phyloP scores from a whole-genome alignment of 345 rosid genomes.

The Iberis pinnata region DNA sequence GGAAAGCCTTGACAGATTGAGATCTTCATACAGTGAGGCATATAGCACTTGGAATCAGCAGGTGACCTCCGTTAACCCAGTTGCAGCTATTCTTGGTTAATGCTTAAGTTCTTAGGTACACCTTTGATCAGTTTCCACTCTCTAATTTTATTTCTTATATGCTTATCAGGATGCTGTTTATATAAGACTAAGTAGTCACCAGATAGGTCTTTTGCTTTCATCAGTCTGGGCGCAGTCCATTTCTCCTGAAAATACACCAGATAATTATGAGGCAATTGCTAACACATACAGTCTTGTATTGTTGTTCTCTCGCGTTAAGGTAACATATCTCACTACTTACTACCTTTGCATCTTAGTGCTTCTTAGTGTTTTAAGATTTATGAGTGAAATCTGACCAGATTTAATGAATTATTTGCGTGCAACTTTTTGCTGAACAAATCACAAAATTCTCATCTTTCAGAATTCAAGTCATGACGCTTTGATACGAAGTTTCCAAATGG shows the following conservation, averaged over 20 bases:
- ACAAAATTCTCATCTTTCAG: conserved; percentile 37
- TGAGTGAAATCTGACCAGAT: conserved; percentile 2
- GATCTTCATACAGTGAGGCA: conserved; percentile 36
- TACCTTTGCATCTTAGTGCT: conserved; percentile 12
- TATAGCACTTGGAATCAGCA: conserved; percentile 27
- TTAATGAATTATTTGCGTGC: background rate
- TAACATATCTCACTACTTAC: conserved; percentile 25
- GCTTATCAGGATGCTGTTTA: conserved; percentile 51
- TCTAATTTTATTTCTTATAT: conserved; percentile 18
- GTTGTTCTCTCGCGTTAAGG: conserved; percentile 91
- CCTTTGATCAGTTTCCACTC: conserved; percentile 11
- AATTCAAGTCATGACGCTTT: conserved; percentile 73
- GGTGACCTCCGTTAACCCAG: conserved; percentile 9
- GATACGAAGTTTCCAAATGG: conserved; percentile 83
- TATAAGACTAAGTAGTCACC: conserved; percentile 82
- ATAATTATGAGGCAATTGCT: conserved; percentile 89
- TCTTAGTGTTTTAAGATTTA: conserved; percentile 7
- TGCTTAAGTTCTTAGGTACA: background rate
- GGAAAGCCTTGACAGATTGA: conserved; percentile 46
- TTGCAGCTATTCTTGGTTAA: background rate
- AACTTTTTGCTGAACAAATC: background rate
- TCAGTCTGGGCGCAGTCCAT: conserved; percentile 92
- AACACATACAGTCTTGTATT: conserved; percentile 82
- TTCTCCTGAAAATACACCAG: conserved; percentile 79
- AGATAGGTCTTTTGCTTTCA: conserved; percentile 86